Evolutionary conservation across 306 rosid species (phyloP), one percentile per base, ranked within the genome.

Genomic region (Quercus alba): DNA sequence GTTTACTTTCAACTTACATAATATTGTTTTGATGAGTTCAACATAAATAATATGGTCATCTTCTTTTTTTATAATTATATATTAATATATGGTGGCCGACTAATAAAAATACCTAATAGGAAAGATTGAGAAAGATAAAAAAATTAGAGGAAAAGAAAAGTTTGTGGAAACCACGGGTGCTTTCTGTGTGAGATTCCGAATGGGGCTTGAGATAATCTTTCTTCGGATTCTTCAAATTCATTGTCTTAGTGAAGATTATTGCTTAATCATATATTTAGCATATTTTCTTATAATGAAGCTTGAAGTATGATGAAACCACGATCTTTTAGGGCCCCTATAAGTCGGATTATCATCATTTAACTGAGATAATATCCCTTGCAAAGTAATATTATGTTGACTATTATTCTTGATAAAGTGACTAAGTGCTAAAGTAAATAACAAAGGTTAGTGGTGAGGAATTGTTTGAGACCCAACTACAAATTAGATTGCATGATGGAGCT

Each of bases 321-420:
- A 72, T 75, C 71, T 66, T 70, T 58, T 64, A 74, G 81, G 69
- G 81, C 58, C 26, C 82, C 82, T 67, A 62, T 25, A 33, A 72
- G 72, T 83, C 80, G 38, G 81, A 79, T 82, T 73, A 80, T 64
- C 81, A 84, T 84, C 82, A 91, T 77, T 83, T 81, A 71, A 81
- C 72, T n/a, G 44, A 72, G 75, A 80, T 85, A 83, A 73, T 30
- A 68, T 79, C 35, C 46, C 46, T 61, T 71, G 26, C 75, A 68
- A 80, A 63, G 79, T 52, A 55, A 78, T 74, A 54, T 23, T 79
- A 41, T 64, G 72, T 87, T 82, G 87, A 81, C 88, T 30, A 66
- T 76, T 75, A 56, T 56, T 19, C 20, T 56, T 19, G 67, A 49
- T 38, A 44, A 78, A 63, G 54, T 74, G 63, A 78, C 5, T 4